These are phyloP conservation scores for Mycena capillaripes DNA, from an alignment of 768 basidiomycete genomes.

Conservation along the genomic window DNA sequence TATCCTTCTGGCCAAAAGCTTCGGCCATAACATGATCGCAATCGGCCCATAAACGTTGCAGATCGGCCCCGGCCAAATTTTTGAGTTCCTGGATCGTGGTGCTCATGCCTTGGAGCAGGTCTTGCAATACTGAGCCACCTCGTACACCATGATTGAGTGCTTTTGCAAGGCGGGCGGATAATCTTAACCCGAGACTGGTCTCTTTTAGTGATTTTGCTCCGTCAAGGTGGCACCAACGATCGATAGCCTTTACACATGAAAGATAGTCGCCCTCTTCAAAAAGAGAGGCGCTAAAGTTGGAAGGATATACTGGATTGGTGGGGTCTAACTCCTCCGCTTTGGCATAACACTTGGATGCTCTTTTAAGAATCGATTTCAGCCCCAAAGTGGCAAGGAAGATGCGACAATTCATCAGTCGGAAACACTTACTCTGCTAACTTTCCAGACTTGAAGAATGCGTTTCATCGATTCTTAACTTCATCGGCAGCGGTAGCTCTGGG, in stretches of 20 bases:
- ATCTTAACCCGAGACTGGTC: background rate
- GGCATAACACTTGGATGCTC: conserved; percentile 21
- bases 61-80: background rate
- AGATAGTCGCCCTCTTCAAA: conserved; percentile 27
- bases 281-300: conserved; percentile 20
- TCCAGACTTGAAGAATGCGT: conserved; percentile 17
- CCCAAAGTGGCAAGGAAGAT: too few species aligned
- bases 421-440: conserved; percentile 3
- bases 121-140: background rate
- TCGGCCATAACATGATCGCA: conserved; percentile 13
- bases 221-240: conserved; percentile 18
- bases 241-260: conserved; percentile 1
- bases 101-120: background rate
- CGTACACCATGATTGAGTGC: conserved; percentile 15
- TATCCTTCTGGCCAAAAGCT: background rate
- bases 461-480: conserved; percentile 14
- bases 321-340: conserved; percentile 15
- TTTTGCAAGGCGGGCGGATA: conserved; percentile 9
- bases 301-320: conserved; percentile 2
- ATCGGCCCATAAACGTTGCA: background rate
- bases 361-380: background rate
- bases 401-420: too few species aligned
- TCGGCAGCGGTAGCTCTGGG: background rate
- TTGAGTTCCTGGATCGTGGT: conserved; percentile 6
- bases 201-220: background rate